Evolutionary conservation across 164 flowering plant species (phyloP), one percentile per base, ranked within the genome.

Genomic region (Tinospora cordifolia): DNA sequence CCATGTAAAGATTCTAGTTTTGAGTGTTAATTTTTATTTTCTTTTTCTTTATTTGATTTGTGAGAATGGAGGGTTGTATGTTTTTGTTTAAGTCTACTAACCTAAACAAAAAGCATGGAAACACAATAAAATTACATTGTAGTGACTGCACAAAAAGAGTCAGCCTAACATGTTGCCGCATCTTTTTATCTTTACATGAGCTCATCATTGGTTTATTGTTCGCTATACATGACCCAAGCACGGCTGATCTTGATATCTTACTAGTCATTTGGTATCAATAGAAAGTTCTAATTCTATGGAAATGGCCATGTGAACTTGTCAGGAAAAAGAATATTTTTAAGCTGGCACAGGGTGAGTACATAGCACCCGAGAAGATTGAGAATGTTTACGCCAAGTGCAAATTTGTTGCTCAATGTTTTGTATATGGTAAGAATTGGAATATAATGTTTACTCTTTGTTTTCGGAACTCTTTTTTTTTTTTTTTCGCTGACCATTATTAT

Each of bases 281-380:
- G 58, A 57, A 21, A 34, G 0, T 8, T 25, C 21, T 19, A 59
- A 2, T 65, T 19, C 0, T 47, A 59, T 26, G 66, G 66, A 75
- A 41, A 65, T 47, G 8, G 24, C 40, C 27, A 21, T 67, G 39
- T 63, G 38, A 14, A 62, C 27, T 67, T 66, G 19, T 82, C 87
- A 94, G 97, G 84, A 91, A 91, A 84, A 94, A 91, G 87, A 94
- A 94, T 80, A 91, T 94, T 26, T 94, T 91, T 73, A 94, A 94
- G 82, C 78, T 94, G 81, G 95, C 98, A n/a, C 98, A 91, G 71
- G 98, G 98, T 41, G 98, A 94, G 80, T 91, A 94, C 77, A 84
- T 94, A 66, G 96, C 97, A 66, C 95, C 98, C 8, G 98, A 94
- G 83, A 94, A 94, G 83, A 81, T 94, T 75, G 98, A 91, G 79